These are phyloP conservation scores for Hammondia hammondi DNA, from an alignment of 169 alveolate species.

Conservation along the genomic window DNA sequence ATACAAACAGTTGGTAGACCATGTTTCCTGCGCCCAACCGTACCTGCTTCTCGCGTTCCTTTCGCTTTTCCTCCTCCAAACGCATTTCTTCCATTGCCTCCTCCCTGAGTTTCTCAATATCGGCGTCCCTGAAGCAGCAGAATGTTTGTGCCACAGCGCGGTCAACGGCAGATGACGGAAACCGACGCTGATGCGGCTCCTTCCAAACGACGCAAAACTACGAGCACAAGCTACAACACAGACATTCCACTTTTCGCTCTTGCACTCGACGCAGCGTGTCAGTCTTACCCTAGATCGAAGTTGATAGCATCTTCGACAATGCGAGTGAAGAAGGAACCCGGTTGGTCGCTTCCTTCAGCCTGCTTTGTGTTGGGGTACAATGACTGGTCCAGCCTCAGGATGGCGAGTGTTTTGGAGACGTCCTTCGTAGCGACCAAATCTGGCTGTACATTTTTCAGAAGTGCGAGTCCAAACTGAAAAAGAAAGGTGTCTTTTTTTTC, in stretches of 20 bases:
- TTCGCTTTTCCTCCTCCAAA: constrained; percentile 75
- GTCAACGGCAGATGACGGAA: background rate
- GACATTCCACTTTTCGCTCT: background rate
- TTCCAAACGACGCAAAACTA: too few relatives aligned
- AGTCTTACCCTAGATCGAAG: constrained; percentile 54
- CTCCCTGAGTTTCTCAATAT: constrained; percentile 70
- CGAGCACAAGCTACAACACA: too few relatives aligned
- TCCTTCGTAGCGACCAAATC: constrained; percentile 72
- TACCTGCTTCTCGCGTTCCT: constrained; percentile 72
- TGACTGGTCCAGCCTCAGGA: constrained; percentile 74
- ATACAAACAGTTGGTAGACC: background rate
- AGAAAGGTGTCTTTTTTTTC: constrained; percentile 69
- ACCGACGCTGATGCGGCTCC: too few relatives aligned
- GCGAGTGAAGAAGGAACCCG: constrained; percentile 74
- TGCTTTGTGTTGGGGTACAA: constrained; percentile 66
- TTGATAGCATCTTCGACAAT: constrained; percentile 73
- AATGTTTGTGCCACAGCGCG: background rate
- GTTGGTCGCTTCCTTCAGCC: background rate
- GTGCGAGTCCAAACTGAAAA: constrained; percentile 74
- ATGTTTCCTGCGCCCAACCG: background rate
- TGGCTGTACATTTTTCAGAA: constrained; percentile 59
- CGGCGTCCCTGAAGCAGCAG: constrained; percentile 53
- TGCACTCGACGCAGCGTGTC: background rate
- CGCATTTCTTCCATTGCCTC: constrained; percentile 76
- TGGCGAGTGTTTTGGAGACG: constrained; percentile 74